These are phyloP conservation scores for Kalanchoe fedtschenkoi DNA, from an alignment of 164 flowering plant species.

Conservation along the genomic window DNA sequence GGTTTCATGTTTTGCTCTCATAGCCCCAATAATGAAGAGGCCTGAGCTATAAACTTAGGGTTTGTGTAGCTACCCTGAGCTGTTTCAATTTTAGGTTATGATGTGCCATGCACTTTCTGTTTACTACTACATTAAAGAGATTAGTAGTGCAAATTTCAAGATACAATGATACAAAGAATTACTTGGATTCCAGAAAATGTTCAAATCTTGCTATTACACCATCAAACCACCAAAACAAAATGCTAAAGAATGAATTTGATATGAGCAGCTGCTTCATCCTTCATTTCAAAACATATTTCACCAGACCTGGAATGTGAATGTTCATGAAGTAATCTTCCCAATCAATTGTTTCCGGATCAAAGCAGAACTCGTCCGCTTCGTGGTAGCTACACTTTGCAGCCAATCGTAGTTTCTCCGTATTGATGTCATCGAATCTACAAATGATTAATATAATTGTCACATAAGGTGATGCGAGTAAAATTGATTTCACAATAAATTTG, in stretches of 20 bases:
- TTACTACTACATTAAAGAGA: too few species aligned
- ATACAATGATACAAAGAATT: not conserved
- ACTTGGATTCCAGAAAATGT: not conserved
- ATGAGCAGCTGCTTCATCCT: not conserved
- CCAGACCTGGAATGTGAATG: conserved; percentile 23
- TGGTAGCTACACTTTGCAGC: conserved; percentile 13
- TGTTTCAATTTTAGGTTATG: too few species aligned
- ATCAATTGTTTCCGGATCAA: conserved; percentile 24
- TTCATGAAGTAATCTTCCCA: conserved; percentile 32
- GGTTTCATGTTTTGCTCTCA: too few species aligned
- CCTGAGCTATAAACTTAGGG: too few species aligned
- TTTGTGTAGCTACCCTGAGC: too few species aligned
- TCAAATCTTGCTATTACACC: not conserved
- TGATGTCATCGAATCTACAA: conserved; percentile 25
- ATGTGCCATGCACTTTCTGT: too few species aligned
- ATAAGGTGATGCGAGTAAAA: not conserved
- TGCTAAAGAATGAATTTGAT: not conserved
- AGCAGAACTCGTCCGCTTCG: conserved; percentile 18
- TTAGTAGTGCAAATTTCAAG: not conserved
- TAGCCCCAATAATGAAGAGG: too few species aligned
- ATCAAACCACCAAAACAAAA: not conserved
- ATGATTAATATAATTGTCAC: not conserved
- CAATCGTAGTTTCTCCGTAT: conserved; percentile 19
- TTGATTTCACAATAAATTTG: too few species aligned
- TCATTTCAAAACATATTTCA: conserved; percentile 16